phyloP scores from a whole-genome alignment of 371 early-diverging fungal genomes.

The Rhizopus sp. region DNA sequence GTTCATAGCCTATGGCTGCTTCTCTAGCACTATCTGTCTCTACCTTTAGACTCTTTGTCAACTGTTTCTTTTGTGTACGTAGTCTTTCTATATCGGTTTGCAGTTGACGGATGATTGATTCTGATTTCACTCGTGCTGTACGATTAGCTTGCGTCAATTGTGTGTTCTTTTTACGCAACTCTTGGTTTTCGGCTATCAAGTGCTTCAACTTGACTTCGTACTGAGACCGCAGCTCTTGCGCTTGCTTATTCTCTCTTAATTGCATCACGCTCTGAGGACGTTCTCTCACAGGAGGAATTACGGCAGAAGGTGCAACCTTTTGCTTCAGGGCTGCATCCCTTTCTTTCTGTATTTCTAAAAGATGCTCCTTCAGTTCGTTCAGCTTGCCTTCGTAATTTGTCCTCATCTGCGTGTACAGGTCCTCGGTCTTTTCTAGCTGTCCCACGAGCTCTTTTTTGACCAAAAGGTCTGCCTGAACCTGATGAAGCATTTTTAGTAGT shows the following conservation, averaged over 20 bases:
- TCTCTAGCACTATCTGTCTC: conserved; percentile 65
- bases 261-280: conserved; percentile 16
- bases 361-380: conserved; percentile 54
- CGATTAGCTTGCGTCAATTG: conserved; percentile 51
- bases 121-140: conserved; percentile 49
- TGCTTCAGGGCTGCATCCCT: conserved; percentile 45
- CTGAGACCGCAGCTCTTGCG: conserved; percentile 32
- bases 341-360: conserved; percentile 59
- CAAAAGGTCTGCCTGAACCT: conserved; percentile 67
- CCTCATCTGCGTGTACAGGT: conserved; percentile 57
- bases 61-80: conserved; percentile 71
- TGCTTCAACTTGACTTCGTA: conserved; percentile 71
- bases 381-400: conserved; percentile 70
- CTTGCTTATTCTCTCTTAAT: conserved; percentile 33
- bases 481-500: conserved; percentile 55
- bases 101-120: conserved; percentile 35
- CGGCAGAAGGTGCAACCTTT: background rate
- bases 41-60: conserved; percentile 65
- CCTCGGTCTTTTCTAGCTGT: conserved; percentile 57
- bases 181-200: conserved; percentile 66
- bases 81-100: conserved; percentile 53
- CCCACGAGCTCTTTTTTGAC: conserved; percentile 59
- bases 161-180: conserved; percentile 55
- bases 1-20: conserved; percentile 49
- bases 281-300: background rate